Conservation (phyloP, 2,329 filamentous ascomycete genomes). For the Herpotrichia juniperi region DNA sequence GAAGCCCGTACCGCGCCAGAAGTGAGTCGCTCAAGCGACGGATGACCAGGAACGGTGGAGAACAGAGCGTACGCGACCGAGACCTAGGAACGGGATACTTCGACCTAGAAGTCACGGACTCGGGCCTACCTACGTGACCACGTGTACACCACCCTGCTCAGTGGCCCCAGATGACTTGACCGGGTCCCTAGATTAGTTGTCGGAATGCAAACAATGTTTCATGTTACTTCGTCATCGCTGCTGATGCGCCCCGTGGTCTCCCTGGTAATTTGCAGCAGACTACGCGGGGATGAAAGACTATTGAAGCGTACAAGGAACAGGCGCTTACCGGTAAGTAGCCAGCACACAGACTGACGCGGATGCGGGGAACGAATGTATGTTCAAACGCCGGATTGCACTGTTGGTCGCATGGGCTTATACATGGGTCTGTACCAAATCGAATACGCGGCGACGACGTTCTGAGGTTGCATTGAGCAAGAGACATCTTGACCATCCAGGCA, state of each 20-base stretch:
- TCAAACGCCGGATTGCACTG: background rate
- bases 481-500: background rate
- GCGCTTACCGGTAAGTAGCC: background rate
- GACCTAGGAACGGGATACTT: background rate
- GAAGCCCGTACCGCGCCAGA: constrained; percentile 12
- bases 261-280: background rate
- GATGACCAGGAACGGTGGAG: background rate
- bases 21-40: constrained; percentile 7
- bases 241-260: constrained; percentile 3
- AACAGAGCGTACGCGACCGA: background rate
- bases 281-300: background rate
- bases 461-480: background rate
- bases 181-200: constrained; percentile 27
- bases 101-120: background rate
- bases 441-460: background rate
- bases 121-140: constrained; percentile 34
- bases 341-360: background rate
- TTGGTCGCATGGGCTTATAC: background rate
- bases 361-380: background rate
- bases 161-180: constrained; percentile 35
- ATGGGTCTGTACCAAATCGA: background rate
- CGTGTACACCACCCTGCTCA: constrained; percentile 35
- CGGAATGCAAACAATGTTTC: constrained; percentile 41
- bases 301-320: constrained; percentile 4
- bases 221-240: constrained; percentile 14